A percentile compares a stretch with the other conserved stretches of the same genome.
These are phyloP conservation scores for Malassezia cuniculi DNA, from an alignment of 1,284 basidiomycete genomes.

Conservation along the genomic window DNA sequence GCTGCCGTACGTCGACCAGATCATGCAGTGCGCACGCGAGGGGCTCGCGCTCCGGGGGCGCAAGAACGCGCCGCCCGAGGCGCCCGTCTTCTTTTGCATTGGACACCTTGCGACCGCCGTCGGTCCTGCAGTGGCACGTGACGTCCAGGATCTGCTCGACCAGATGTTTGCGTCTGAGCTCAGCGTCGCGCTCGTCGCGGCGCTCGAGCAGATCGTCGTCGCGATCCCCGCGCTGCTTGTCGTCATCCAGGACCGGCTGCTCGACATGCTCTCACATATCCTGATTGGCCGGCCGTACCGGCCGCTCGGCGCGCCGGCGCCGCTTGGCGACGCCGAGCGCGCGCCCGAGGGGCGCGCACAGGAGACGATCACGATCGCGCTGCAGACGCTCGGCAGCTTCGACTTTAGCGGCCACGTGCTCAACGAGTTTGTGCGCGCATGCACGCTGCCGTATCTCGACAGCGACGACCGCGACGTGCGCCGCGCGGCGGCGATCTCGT, in stretches of 20 bases:
- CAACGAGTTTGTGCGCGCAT: constrained; percentile 88
- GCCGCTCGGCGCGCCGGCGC: constrained; percentile 32
- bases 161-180: constrained; percentile 92
- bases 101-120: constrained; percentile 91
- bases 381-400: constrained; percentile 78
- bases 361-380: constrained; percentile 69
- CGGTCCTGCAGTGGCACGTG: constrained; percentile 85
- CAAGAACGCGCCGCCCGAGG: constrained; percentile 84
- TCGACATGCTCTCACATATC: constrained; percentile 34
- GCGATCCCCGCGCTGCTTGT: constrained; percentile 81
- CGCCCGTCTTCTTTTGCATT: constrained; percentile 93
- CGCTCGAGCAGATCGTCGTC: constrained; percentile 71
- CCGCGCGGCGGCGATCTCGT: constrained; percentile 79
- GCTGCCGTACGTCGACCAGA: constrained; percentile 85
- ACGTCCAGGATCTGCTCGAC: constrained; percentile 90
- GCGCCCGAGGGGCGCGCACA: constrained; percentile 51
- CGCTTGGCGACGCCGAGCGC: constrained; percentile 14
- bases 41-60: constrained; percentile 73
- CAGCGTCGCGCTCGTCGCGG: constrained; percentile 73
- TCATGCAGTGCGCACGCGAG: constrained; percentile 78
- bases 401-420: constrained; percentile 78
- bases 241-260: constrained; percentile 68
- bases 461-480: constrained; percentile 81
- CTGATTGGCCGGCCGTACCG: constrained; percentile 39
- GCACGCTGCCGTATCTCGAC: constrained; percentile 85